phyloP scores from a whole-genome alignment of 1,139 yeast genomes.

The Hyphopichia burtonii region DNA sequence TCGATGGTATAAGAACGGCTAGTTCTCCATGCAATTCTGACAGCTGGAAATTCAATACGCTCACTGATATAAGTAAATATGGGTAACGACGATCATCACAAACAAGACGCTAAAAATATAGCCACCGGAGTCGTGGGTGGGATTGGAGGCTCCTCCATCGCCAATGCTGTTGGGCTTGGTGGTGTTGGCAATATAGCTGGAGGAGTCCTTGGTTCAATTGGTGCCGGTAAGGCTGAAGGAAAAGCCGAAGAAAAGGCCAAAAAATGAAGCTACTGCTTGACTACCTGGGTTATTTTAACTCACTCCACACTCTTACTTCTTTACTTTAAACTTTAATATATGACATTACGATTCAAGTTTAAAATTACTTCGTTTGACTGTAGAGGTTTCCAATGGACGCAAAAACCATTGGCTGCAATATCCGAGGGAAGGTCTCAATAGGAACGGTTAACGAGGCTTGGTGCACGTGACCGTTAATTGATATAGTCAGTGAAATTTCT shows the following conservation, averaged over 20 bases:
- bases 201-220: slow-evolving; percentile 13
- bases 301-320: too few relatives aligned
- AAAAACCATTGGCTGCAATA: too few relatives aligned
- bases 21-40: background rate
- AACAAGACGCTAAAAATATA: slow-evolving; percentile 15
- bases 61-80: slow-evolving; percentile 5
- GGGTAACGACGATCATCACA: slow-evolving; percentile 11
- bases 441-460: background rate
- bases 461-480: too few relatives aligned
- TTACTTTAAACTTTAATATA: too few relatives aligned
- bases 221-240: slow-evolving; percentile 14
- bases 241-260: slow-evolving; percentile 12
- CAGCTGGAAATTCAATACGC: too few relatives aligned
- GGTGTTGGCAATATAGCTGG: slow-evolving; percentile 14
- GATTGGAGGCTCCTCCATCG: slow-evolving; percentile 17
- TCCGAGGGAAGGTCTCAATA: too few relatives aligned
- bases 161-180: slow-evolving; percentile 10
- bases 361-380: too few relatives aligned
- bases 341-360: too few relatives aligned
- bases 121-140: slow-evolving; percentile 21
- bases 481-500: background rate
- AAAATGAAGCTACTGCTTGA: slow-evolving; percentile 2
- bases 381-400: too few relatives aligned
- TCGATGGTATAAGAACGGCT: too few relatives aligned
- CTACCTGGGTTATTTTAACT: too few relatives aligned